These are phyloP conservation scores for Arbutus unedo DNA, from an alignment of 148 eudicot species.

Conservation along the genomic window DNA sequence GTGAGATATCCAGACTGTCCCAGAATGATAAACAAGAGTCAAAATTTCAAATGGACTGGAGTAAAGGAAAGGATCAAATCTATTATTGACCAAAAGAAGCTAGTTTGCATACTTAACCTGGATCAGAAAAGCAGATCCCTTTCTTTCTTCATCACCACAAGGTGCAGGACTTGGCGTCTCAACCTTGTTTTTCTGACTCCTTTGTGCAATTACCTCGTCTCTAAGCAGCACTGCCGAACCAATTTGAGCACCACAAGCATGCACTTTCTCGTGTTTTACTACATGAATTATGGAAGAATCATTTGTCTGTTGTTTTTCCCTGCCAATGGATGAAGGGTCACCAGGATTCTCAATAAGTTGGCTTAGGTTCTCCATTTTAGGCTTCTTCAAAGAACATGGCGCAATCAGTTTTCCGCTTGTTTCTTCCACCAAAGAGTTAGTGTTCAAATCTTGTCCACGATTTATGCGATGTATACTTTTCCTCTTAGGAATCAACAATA, in stretches of 20 bases:
- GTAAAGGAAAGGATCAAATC: background rate
- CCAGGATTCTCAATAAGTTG: constrained; percentile 19
- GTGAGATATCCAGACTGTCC: background rate
- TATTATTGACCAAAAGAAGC: constrained; percentile 7
- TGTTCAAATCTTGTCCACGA: constrained; percentile 34
- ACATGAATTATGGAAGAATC: constrained; percentile 10
- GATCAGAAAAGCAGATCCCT: constrained; percentile 64
- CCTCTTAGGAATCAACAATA: constrained; percentile 25
- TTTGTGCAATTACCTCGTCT: constrained; percentile 25
- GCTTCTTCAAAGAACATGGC: constrained; percentile 53
- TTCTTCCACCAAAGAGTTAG: constrained; percentile 23
- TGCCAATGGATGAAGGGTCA: constrained; percentile 15
- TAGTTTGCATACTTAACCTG: constrained; percentile 52
- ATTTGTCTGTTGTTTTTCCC: constrained; percentile 16
- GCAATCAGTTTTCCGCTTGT: constrained; percentile 24
- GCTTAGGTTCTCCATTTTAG: constrained; percentile 32
- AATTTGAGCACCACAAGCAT: constrained; percentile 15
- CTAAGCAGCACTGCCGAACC: constrained; percentile 19
- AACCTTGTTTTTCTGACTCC: constrained; percentile 31
- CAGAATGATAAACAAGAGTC: background rate
- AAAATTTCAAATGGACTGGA: background rate
- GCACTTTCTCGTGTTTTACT: constrained; percentile 21
- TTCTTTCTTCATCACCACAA: constrained; percentile 47
- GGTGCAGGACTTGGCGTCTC: constrained; percentile 29
- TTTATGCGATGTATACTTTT: constrained; percentile 21